These are phyloP conservation scores for Pleurotus tuoliensis DNA, from an alignment of 768 basidiomycete genomes.

Conservation along the genomic window DNA sequence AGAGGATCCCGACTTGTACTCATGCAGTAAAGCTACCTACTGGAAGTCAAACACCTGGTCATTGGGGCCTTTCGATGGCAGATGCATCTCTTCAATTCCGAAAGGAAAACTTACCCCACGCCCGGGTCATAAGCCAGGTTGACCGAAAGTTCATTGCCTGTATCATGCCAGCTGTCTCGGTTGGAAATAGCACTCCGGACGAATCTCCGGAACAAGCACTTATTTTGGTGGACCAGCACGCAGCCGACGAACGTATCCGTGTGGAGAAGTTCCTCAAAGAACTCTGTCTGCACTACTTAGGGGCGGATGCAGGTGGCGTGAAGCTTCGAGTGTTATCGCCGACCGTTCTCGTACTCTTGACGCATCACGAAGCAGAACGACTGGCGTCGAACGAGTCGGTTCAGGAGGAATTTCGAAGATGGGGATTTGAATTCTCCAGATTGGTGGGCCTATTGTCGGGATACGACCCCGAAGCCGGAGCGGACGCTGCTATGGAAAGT, in stretches of 20 bases:
- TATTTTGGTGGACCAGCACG: constrained; percentile 93
- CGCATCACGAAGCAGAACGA: constrained; percentile 54
- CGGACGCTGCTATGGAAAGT: constrained; percentile 24
- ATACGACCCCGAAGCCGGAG: constrained; percentile 9
- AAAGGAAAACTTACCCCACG: constrained; percentile 50
- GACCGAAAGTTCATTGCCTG: constrained; percentile 91
- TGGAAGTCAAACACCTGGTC: constrained; percentile 3
- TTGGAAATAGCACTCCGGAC: constrained; percentile 7
- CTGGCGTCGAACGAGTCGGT: constrained; percentile 39
- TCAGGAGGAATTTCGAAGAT: constrained; percentile 50
- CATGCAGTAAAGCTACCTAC: neutral
- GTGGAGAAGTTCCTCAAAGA: constrained; percentile 80
- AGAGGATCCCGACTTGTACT: constrained; percentile 7
- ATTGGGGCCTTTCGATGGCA: neutral
- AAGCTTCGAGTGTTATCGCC: constrained; percentile 43
- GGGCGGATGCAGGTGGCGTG: constrained; percentile 26
- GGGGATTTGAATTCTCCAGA: constrained; percentile 64
- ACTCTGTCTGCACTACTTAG: constrained; percentile 67
- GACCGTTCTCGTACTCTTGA: constrained; percentile 59
- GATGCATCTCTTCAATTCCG: constrained; percentile 34
- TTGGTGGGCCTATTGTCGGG: constrained; percentile 15
- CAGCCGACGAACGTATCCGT: constrained; percentile 93
- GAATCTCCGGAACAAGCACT: constrained; percentile 31
- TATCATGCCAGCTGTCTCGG: constrained; percentile 33
- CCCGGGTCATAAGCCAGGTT: constrained; percentile 74